These are phyloP conservation scores for Bipolaris bicolor DNA, from an alignment of 2,329 filamentous ascomycete genomes.

Conservation along the genomic window DNA sequence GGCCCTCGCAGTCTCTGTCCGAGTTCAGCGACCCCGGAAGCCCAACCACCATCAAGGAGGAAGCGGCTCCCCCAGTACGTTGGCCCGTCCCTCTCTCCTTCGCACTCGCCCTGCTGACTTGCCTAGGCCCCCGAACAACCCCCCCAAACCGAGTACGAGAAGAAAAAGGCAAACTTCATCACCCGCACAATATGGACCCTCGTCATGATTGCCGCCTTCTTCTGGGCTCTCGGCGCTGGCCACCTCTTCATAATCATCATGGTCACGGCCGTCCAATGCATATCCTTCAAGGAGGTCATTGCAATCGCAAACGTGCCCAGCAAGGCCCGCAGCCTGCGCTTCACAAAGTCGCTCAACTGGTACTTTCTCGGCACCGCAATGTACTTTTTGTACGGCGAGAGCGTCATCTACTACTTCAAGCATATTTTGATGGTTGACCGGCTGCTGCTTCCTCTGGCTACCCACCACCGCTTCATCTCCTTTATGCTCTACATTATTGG, in stretches of 20 bases:
- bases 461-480: slow-evolving; percentile 97
- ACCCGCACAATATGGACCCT: slow-evolving; percentile 97
- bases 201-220: slow-evolving; percentile 95
- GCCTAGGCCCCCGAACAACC: slow-evolving; percentile 44
- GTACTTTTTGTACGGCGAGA: slow-evolving; percentile 99
- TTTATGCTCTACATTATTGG: slow-evolving; percentile 98
- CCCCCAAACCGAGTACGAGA: slow-evolving; percentile 79
- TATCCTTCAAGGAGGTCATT: slow-evolving; percentile 99
- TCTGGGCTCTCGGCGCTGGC: slow-evolving; percentile 88
- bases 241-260: slow-evolving; percentile 97
- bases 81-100: background rate
- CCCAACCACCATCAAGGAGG: slow-evolving; percentile 53
- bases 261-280: slow-evolving; percentile 90
- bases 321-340: slow-evolving; percentile 84
- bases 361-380: slow-evolving; percentile 98
- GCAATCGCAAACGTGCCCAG: slow-evolving; percentile 95
- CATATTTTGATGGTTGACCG: slow-evolving; percentile 95
- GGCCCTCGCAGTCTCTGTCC: slow-evolving; percentile 73
- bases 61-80: slow-evolving; percentile 24
- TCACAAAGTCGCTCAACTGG: slow-evolving; percentile 97
- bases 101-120: slow-evolving; percentile 25
- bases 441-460: slow-evolving; percentile 89
- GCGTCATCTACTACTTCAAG: slow-evolving; percentile 99
- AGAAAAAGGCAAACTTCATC: slow-evolving; percentile 98
- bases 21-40: slow-evolving; percentile 67